phyloP scores from a whole-genome alignment of 768 basidiomycete genomes.

The Dendrothele bispora region DNA sequence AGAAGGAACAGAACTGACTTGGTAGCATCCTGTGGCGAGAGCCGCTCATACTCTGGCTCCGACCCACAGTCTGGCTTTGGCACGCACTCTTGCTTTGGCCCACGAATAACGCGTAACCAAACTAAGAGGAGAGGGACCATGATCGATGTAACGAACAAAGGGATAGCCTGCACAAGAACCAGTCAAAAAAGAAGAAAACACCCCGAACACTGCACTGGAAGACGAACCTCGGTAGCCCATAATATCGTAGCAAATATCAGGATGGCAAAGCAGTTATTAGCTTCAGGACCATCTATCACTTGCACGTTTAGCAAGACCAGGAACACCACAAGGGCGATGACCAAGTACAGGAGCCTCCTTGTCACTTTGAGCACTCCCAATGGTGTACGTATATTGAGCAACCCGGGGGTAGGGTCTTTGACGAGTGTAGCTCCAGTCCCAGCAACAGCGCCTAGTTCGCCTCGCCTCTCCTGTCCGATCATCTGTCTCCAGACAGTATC shows the following conservation, averaged over 20 bases:
- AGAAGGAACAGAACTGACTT: slow-evolving; percentile 49
- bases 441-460: slow-evolving; percentile 40
- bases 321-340: slow-evolving; percentile 60
- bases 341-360: slow-evolving; percentile 55
- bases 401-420: slow-evolving; percentile 41
- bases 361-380: slow-evolving; percentile 68
- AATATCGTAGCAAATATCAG: slow-evolving; percentile 87
- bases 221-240: slow-evolving; percentile 92
- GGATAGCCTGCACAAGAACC: slow-evolving; percentile 72
- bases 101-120: slow-evolving; percentile 75
- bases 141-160: slow-evolving; percentile 95
- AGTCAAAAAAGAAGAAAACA: not conserved
- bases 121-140: slow-evolving; percentile 87
- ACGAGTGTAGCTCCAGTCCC: slow-evolving; percentile 47
- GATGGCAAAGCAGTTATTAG: slow-evolving; percentile 89
- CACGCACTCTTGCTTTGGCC: slow-evolving; percentile 38
- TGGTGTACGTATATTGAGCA: slow-evolving; percentile 62
- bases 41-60: slow-evolving; percentile 31
- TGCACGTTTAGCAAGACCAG: slow-evolving; percentile 57
- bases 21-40: slow-evolving; percentile 64
- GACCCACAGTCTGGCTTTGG: too few species aligned
- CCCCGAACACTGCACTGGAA: not conserved
- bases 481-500: slow-evolving; percentile 98
- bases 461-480: slow-evolving; percentile 80
- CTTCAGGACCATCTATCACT: slow-evolving; percentile 61